Evolutionary conservation across 768 basidiomycete species (phyloP).

Genomic region (Heimioporus sp.): DNA sequence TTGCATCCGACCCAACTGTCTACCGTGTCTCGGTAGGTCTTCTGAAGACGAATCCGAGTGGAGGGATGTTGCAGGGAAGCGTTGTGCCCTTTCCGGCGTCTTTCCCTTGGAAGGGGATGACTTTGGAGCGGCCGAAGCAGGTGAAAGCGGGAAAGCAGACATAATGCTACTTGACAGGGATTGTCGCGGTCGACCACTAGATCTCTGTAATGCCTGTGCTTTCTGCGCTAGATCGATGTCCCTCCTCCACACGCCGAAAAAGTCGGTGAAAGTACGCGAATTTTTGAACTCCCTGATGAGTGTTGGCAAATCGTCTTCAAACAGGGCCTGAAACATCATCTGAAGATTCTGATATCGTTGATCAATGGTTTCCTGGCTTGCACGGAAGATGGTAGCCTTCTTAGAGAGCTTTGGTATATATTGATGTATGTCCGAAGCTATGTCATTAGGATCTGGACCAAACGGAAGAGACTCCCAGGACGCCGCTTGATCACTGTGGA

Average conservation of each 20-base stretch:
- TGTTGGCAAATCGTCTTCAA: constrained; percentile 58
- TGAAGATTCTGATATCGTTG: constrained; percentile 61
- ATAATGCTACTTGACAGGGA: constrained; percentile 56
- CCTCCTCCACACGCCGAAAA: constrained; percentile 76
- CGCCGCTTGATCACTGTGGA: constrained; percentile 69
- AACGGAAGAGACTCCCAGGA: constrained; percentile 86
- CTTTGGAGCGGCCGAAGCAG: constrained; percentile 8
- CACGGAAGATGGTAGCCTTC: constrained; percentile 70
- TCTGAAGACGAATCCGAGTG: constrained; percentile 28
- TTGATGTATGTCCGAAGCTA: constrained; percentile 67
- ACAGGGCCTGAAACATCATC: constrained; percentile 57
- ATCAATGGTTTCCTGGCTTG: constrained; percentile 63
- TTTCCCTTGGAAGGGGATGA: constrained; percentile 14
- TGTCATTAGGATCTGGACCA: constrained; percentile 73
- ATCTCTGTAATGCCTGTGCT: constrained; percentile 17
- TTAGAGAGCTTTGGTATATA: constrained; percentile 67
- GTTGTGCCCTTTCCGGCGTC: background rate
- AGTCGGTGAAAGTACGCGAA: constrained; percentile 60
- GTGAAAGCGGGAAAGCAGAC: constrained; percentile 50
- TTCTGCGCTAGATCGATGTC: constrained; percentile 63
- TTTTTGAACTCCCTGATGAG: constrained; percentile 65
- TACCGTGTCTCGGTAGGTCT: constrained; percentile 7
- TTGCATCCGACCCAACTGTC: constrained; percentile 3
- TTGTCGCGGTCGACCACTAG: constrained; percentile 30
- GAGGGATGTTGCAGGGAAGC: background rate